Conservation (phyloP, 768 basidiomycete species). For the Inosperma sp. region DNA sequence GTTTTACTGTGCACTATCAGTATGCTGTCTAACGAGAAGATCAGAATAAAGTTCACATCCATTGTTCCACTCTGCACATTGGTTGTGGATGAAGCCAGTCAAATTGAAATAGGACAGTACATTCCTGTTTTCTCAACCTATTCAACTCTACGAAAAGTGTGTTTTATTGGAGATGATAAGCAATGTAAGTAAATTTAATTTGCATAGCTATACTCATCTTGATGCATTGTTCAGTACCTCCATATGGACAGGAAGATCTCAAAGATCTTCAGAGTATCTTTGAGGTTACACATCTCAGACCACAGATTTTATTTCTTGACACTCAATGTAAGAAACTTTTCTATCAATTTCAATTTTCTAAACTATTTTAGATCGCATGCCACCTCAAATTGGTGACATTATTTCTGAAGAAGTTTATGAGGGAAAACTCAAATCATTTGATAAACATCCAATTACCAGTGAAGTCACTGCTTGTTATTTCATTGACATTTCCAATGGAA, state of each 20-base stretch:
- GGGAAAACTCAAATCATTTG: slow-evolving; percentile 49
- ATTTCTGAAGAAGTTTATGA: slow-evolving; percentile 69
- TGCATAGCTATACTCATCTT: slow-evolving; percentile 14
- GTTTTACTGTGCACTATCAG: slow-evolving; percentile 73
- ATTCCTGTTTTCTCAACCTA: slow-evolving; percentile 37
- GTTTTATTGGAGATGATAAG: slow-evolving; percentile 65
- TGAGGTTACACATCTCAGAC: slow-evolving; percentile 60
- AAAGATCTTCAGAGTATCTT: slow-evolving; percentile 68
- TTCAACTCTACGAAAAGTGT: slow-evolving; percentile 46
- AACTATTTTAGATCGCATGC: slow-evolving; percentile 83
- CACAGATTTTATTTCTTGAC: slow-evolving; percentile 52
- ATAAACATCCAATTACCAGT: slow-evolving; percentile 45
- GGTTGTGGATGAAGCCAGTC: slow-evolving; percentile 63
- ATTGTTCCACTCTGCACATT: slow-evolving; percentile 45
- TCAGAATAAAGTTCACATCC: slow-evolving; percentile 33
- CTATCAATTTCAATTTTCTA: slow-evolving; percentile 6
- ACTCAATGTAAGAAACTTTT: slow-evolving; percentile 59
- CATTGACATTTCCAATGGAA: slow-evolving; percentile 46
- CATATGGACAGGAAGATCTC: slow-evolving; percentile 69
- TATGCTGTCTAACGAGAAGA: slow-evolving; percentile 55
- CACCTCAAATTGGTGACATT: slow-evolving; percentile 68
- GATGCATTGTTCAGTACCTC: slow-evolving; percentile 67
- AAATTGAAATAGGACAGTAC: slow-evolving; percentile 58
- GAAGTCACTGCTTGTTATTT: slow-evolving; percentile 53
- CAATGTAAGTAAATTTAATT: slow-evolving; percentile 45